phyloP scores from a whole-genome alignment of 208 protist species.

The Trypanosoma mega region DNA sequence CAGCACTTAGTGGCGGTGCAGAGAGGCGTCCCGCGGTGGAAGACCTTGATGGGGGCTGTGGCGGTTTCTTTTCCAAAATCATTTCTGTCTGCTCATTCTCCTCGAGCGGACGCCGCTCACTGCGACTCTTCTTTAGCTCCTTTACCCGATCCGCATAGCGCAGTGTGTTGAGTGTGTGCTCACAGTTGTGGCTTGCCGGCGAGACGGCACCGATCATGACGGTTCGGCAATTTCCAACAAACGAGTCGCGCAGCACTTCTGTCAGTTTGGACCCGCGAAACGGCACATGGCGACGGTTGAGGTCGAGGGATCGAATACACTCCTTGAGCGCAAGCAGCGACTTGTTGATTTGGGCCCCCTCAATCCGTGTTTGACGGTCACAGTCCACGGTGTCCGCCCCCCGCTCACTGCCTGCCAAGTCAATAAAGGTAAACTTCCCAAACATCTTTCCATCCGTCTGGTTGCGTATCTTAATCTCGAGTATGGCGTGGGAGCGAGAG shows the following conservation, averaged over 20 bases:
- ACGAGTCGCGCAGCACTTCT: constrained; percentile 93
- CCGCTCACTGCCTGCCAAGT: constrained; percentile 97
- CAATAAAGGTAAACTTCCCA: constrained; percentile 94
- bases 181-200: constrained; percentile 80
- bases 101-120: constrained; percentile 41
- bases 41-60: constrained; percentile 9
- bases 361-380: constrained; percentile 87
- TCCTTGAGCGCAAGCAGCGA: constrained; percentile 94
- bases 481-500: constrained; percentile 86
- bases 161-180: constrained; percentile 97
- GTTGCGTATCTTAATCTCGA: constrained; percentile 58
- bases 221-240: constrained; percentile 94
- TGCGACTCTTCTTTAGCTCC: constrained; percentile 59
- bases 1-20: constrained; percentile 1
- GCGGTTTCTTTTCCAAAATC: constrained; percentile 13
- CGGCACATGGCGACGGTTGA: constrained; percentile 91
- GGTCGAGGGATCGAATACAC: constrained; percentile 93
- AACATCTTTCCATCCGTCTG: constrained; percentile 50
- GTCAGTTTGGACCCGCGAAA: constrained; percentile 97
- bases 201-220: constrained; percentile 95
- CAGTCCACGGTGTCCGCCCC: constrained; percentile 91
- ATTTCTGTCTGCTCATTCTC: constrained; percentile 22
- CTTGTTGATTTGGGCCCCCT: constrained; percentile 96
- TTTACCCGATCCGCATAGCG: constrained; percentile 94
- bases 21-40: constrained; percentile 8